phyloP scores from a whole-genome alignment of 1,284 basidiomycete species.

The Quambalaria eucalypti region DNA sequence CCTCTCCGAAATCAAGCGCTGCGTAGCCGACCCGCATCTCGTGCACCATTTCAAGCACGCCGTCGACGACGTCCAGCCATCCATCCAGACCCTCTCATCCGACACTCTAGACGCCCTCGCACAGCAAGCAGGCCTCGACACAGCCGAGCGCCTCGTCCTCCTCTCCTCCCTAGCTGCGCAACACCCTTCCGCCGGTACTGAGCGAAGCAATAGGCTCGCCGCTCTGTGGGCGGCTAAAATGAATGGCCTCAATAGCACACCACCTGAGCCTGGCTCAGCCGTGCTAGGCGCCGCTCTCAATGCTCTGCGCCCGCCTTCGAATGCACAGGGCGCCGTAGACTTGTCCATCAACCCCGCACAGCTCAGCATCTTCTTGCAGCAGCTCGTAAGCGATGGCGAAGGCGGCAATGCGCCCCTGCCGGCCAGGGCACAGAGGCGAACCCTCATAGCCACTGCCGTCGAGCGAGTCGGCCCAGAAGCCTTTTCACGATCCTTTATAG shows the following conservation, averaged over 20 bases:
- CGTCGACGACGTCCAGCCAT: too few species aligned
- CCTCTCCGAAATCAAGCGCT: too few species aligned
- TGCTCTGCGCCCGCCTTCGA: constrained; percentile 31
- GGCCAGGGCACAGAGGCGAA: constrained; percentile 27
- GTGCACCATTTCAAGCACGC: too few species aligned
- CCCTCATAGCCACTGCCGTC: constrained; percentile 34
- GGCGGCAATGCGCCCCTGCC: constrained; percentile 20
- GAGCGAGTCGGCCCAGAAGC: constrained; percentile 39
- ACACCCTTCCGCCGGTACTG: constrained; percentile 14
- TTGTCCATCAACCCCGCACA: constrained; percentile 66
- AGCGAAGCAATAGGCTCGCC: constrained; percentile 7
- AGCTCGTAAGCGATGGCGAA: constrained; percentile 26
- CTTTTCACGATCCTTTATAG: constrained; percentile 31
- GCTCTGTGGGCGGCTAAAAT: constrained; percentile 4
- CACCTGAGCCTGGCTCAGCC: constrained; percentile 8
- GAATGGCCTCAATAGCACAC: constrained; percentile 8
- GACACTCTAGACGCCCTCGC: too few species aligned
- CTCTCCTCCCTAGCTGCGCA: constrained; percentile 13
- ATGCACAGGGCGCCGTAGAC: constrained; percentile 63
- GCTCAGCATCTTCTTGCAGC: constrained; percentile 62
- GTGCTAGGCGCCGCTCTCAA: constrained; percentile 60
- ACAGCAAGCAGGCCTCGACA: constrained; percentile 2
- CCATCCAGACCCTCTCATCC: too few species aligned
- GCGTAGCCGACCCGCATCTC: too few species aligned
- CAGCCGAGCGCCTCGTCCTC: constrained; percentile 8